These are phyloP conservation scores for Erythrobasidium hasegawianum DNA, from an alignment of 1,284 basidiomycete species.

Conservation along the genomic window DNA sequence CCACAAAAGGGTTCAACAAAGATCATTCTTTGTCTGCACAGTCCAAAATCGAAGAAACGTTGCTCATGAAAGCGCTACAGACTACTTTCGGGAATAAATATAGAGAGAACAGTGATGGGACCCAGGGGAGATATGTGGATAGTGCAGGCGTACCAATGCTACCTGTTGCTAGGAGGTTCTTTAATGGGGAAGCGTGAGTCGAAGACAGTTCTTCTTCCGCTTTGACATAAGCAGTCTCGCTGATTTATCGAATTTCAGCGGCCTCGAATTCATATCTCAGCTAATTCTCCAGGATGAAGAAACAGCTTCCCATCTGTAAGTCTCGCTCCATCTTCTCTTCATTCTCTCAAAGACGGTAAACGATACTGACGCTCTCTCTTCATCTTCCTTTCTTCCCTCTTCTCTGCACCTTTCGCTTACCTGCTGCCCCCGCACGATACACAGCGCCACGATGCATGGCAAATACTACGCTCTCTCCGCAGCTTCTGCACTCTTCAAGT, in stretches of 20 bases:
- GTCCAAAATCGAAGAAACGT: constrained; percentile 13
- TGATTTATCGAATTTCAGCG: constrained; percentile 4
- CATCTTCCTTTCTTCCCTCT: not conserved
- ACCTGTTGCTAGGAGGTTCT: constrained; percentile 8
- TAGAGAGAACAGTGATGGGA: not conserved
- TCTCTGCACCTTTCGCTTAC: not conserved
- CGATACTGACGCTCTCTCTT: constrained; percentile 11
- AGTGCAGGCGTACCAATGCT: not conserved
- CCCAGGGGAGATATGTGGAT: not conserved
- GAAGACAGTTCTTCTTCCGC: not conserved
- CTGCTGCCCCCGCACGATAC: not conserved
- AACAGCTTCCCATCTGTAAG: constrained; percentile 26
- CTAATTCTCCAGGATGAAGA: constrained; percentile 39
- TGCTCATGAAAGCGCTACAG: constrained; percentile 3
- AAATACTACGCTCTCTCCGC: constrained; percentile 87
- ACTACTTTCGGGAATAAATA: constrained; percentile 13
- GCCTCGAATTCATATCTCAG: constrained; percentile 39
- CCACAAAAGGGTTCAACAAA: not conserved
- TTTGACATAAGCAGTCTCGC: not conserved
- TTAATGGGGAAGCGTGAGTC: constrained; percentile 7
- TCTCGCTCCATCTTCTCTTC: constrained; percentile 20
- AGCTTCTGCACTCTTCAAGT: constrained; percentile 75
- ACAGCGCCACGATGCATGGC: constrained; percentile 11
- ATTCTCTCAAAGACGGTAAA: no score
- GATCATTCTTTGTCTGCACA: not conserved